These are phyloP conservation scores for Mycena capillaripes DNA, from an alignment of 768 basidiomycete species.

Conservation along the genomic window DNA sequence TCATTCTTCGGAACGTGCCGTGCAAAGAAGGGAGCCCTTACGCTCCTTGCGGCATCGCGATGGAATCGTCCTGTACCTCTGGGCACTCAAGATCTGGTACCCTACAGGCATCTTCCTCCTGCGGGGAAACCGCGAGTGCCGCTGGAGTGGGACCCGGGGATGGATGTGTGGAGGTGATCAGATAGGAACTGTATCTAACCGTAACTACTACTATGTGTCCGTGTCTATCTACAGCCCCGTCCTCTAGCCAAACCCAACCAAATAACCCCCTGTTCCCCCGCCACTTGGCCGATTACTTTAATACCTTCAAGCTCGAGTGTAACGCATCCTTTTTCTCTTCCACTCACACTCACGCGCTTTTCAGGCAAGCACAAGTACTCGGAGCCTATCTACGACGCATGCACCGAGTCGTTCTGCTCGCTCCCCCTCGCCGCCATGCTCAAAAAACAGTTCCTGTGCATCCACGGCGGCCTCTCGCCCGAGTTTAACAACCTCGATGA, in stretches of 20 bases:
- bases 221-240: no score
- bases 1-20: no score
- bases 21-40: no score
- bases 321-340: slow-evolving; percentile 3
- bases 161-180: no score
- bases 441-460: slow-evolving; percentile 99
- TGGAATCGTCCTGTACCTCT: slow-evolving; percentile 97
- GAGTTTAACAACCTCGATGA: slow-evolving; percentile 97
- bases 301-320: slow-evolving; percentile 99
- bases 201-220: no score
- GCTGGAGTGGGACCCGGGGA: no score
- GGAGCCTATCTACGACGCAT: slow-evolving; percentile 95
- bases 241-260: no score
- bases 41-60: no score
- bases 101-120: slow-evolving; percentile 96
- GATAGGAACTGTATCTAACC: no score
- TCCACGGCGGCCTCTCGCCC: slow-evolving; percentile 93
- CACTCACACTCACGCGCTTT: slow-evolving; percentile 1
- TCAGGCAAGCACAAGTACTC: slow-evolving; percentile 99
- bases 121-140: slow-evolving; percentile 98
- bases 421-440: slow-evolving; percentile 96
- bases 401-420: slow-evolving; percentile 97
- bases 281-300: slow-evolving; percentile 98
- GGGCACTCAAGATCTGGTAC: slow-evolving; percentile 99
- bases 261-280: no score